phyloP scores from a whole-genome alignment of 2,329 filamentous ascomycete species.

The Aspergillus fumigatiaffinis region DNA sequence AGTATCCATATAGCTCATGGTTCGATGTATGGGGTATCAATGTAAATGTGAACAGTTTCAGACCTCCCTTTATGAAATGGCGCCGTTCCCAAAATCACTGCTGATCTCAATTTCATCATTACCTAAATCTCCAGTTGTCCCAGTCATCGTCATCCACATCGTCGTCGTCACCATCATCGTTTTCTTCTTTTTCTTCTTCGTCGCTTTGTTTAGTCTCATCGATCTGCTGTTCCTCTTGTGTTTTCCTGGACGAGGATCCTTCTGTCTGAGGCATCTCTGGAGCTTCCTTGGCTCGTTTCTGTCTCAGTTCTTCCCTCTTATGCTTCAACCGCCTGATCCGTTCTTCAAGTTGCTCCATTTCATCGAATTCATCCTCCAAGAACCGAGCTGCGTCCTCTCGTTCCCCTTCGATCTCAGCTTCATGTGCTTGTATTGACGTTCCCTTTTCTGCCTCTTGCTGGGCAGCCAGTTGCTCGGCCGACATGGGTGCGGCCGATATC shows the following conservation, averaged over 20 bases:
- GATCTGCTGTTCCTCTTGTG: constrained; percentile 23
- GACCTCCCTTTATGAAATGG: constrained; percentile 22
- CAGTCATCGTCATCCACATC: constrained; percentile 56
- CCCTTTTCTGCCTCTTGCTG: constrained; percentile 48
- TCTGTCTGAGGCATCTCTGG: constrained; percentile 26
- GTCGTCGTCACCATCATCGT: constrained; percentile 28
- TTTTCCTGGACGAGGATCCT: constrained; percentile 17
- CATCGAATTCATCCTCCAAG: constrained; percentile 73
- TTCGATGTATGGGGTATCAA: constrained; percentile 32
- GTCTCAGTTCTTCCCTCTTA: constrained; percentile 64
- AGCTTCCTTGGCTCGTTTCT: constrained; percentile 27
- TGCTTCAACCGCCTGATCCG: constrained; percentile 66
- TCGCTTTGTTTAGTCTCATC: constrained; percentile 43
- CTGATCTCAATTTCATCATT: constrained; percentile 15
- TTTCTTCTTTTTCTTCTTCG: constrained; percentile 25
- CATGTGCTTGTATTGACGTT: constrained; percentile 40
- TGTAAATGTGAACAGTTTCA: constrained; percentile 26
- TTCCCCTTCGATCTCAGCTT: constrained; percentile 61
- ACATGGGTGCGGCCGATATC: constrained; percentile 66
- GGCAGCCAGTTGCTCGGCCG: constrained; percentile 58
- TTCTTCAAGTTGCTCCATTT: constrained; percentile 75
- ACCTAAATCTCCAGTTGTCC: constrained; percentile 43
- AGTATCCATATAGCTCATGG: constrained; percentile 19
- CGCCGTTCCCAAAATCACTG: constrained; percentile 17
- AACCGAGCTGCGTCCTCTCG: constrained; percentile 71